A percentile compares a stretch with the other conserved stretches of the same genome.
phyloP scores from a whole-genome alignment of 2,329 filamentous ascomycete species.

The Colletotrichum tabaci region DNA sequence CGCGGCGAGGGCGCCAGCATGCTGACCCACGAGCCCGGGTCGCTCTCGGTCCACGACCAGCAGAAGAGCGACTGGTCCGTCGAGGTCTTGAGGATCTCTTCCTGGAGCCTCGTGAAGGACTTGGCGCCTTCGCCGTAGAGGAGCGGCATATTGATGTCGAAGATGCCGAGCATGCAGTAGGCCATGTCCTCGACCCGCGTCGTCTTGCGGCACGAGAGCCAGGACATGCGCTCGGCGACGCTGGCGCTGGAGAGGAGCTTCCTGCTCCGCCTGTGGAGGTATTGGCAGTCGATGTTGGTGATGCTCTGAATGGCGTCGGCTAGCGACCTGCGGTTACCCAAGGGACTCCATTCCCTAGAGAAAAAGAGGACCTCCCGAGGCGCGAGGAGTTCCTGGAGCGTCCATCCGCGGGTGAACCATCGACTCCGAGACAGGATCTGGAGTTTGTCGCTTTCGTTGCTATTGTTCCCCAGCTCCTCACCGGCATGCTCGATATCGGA shows the following conservation, averaged over 20 bases:
- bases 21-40: slow-evolving; percentile 26
- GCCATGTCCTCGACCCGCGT: slow-evolving; percentile 47
- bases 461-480: neutral
- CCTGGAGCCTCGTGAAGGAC: slow-evolving; percentile 46
- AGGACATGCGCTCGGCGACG: slow-evolving; percentile 50
- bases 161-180: slow-evolving; percentile 50
- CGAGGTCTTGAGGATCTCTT: slow-evolving; percentile 36
- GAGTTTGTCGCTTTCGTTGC: neutral
- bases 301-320: slow-evolving; percentile 16
- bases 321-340: slow-evolving; percentile 23
- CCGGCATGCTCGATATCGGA: slow-evolving; percentile 18
- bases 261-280: slow-evolving; percentile 24
- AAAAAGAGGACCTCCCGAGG: slow-evolving; percentile 41
- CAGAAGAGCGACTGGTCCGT: slow-evolving; percentile 39
- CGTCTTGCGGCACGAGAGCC: slow-evolving; percentile 47
- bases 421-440: slow-evolving; percentile 24
- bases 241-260: slow-evolving; percentile 36
- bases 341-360: slow-evolving; percentile 29
- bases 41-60: slow-evolving; percentile 37
- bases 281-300: slow-evolving; percentile 24
- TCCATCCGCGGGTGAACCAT: slow-evolving; percentile 44
- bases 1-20: slow-evolving; percentile 36
- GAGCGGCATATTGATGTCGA: slow-evolving; percentile 49
- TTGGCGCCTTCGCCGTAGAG: slow-evolving; percentile 49
- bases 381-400: slow-evolving; percentile 43